Conservation (phyloP, 345 rosid species). For the Salix koriyanagi region DNA sequence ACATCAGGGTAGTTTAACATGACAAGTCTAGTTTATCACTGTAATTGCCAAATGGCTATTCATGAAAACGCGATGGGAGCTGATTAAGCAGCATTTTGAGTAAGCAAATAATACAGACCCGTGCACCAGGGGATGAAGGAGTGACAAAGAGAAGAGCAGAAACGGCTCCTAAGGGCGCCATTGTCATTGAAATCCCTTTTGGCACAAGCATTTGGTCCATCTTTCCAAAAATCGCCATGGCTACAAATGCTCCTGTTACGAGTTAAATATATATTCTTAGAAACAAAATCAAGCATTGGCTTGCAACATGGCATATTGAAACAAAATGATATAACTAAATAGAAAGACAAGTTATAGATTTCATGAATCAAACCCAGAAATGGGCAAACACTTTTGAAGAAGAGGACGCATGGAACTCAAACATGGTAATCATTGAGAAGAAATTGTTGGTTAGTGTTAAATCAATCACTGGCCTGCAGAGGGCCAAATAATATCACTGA, state of each 20-base stretch:
- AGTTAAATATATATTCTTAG: background rate
- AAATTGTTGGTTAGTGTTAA: no score
- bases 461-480: constrained; percentile 55
- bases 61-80: no score
- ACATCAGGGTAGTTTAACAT: background rate
- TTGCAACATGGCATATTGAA: no score
- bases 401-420: no score
- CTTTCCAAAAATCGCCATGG: constrained; percentile 89
- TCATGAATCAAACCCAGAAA: no score
- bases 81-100: background rate
- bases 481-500: constrained; percentile 91
- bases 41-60: no score
- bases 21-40: background rate
- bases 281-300: background rate
- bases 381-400: no score
- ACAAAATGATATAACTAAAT: no score
- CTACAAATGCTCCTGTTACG: constrained; percentile 77
- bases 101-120: constrained; percentile 28
- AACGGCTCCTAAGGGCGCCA: constrained; percentile 92
- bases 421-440: no score
- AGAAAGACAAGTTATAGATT: no score
- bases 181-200: constrained; percentile 69
- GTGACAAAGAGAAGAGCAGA: constrained; percentile 70
- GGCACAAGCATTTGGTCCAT: constrained; percentile 69
- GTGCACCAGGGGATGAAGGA: constrained; percentile 86